Conservation (phyloP, 768 basidiomycete genomes). For the Serendipita sp. region DNA sequence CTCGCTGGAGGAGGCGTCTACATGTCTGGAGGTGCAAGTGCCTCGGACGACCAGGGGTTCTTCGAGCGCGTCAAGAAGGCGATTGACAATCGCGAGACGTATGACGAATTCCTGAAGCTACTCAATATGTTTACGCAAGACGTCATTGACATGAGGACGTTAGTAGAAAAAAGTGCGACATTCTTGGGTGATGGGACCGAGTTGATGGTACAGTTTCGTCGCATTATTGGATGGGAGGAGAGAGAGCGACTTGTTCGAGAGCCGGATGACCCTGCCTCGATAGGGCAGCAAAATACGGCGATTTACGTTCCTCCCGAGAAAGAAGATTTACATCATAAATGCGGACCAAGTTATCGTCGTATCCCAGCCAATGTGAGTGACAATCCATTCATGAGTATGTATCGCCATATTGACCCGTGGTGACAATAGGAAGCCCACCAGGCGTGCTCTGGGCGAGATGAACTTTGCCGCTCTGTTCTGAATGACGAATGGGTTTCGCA, state of each 20-base stretch:
- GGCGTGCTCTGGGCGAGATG: constrained; percentile 87
- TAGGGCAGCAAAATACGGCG: background rate
- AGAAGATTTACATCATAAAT: constrained; percentile 63
- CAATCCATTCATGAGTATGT: background rate
- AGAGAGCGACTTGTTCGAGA: constrained; percentile 25
- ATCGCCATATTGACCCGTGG: background rate
- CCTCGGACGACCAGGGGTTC: constrained; percentile 68
- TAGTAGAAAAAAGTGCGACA: constrained; percentile 63
- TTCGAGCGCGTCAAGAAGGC: constrained; percentile 78
- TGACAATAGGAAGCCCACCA: constrained; percentile 60
- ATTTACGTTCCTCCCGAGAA: constrained; percentile 19
- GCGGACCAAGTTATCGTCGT: constrained; percentile 87
- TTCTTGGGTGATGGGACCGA: constrained; percentile 78
- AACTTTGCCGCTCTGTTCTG: constrained; percentile 86
- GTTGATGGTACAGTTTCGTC: constrained; percentile 70
- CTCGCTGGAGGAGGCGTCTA: background rate
- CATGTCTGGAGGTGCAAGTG: background rate
- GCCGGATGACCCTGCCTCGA: constrained; percentile 23
- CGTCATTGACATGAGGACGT: constrained; percentile 69
- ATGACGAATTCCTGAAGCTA: constrained; percentile 86
- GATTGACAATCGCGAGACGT: constrained; percentile 57
- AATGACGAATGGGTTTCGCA: constrained; percentile 99
- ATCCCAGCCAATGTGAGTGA: constrained; percentile 71
- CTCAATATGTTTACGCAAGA: constrained; percentile 83
- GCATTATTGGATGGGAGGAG: constrained; percentile 67